These are phyloP conservation scores for Alliaria petiolata DNA, from an alignment of 345 rosid species.

Conservation along the genomic window DNA sequence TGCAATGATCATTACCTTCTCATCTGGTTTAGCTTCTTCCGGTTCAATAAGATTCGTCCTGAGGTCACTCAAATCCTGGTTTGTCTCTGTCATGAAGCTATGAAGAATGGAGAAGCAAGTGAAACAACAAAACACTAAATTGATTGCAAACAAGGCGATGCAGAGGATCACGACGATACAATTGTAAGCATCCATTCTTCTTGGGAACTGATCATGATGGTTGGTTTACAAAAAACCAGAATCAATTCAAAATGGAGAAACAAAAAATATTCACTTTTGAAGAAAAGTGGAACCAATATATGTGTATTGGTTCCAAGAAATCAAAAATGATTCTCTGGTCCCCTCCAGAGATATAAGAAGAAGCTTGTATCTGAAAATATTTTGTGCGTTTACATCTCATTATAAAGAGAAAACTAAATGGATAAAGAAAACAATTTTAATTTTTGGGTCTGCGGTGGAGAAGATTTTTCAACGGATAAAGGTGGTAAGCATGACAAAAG, in stretches of 20 bases:
- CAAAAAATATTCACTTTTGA: background rate
- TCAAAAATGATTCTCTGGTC: slow-evolving; percentile 5
- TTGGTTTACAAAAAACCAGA: slow-evolving; percentile 11
- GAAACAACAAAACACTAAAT: slow-evolving; percentile 26
- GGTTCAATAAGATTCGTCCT: slow-evolving; percentile 17
- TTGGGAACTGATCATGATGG: slow-evolving; percentile 24
- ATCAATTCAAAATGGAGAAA: slow-evolving; percentile 10
- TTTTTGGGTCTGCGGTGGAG: slow-evolving; percentile 21
- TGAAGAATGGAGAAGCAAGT: slow-evolving; percentile 27
- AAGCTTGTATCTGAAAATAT: slow-evolving; percentile 8
- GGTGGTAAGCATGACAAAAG: slow-evolving; percentile 34
- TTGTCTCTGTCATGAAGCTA: slow-evolving; percentile 9
- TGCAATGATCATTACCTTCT: slow-evolving; percentile 19
- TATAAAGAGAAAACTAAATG: slow-evolving; percentile 19
- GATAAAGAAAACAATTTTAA: background rate
- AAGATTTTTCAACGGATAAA: slow-evolving; percentile 19
- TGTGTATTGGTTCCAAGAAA: background rate
- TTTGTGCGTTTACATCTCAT: slow-evolving; percentile 17
- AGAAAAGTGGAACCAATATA: background rate
- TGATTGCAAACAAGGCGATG: slow-evolving; percentile 23
- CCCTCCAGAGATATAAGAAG: slow-evolving; percentile 10
- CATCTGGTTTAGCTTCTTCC: slow-evolving; percentile 23
- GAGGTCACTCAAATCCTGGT: slow-evolving; percentile 13
- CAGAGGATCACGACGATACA: slow-evolving; percentile 22
- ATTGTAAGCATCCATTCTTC: slow-evolving; percentile 29